Conservation (phyloP, 805 yeast species). For the Ogataea angusta region DNA sequence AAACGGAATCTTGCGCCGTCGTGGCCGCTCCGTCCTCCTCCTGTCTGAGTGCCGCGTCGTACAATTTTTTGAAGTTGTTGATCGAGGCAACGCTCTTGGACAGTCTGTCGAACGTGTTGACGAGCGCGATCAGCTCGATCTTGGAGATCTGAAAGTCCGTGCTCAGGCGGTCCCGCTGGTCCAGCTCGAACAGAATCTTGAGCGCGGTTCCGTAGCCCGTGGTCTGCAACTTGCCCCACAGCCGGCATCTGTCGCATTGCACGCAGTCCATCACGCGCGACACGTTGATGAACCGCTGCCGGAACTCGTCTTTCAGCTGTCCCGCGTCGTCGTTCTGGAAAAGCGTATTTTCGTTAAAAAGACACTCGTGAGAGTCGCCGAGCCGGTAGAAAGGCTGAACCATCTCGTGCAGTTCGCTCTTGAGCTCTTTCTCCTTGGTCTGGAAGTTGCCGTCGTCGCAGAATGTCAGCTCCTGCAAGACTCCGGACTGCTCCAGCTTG, state of each 20-base stretch:
- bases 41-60: conserved; percentile 32
- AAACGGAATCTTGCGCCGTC: conserved; percentile 52
- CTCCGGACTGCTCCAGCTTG: conserved; percentile 41
- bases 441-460: conserved; percentile 29
- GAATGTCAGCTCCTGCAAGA: conserved; percentile 28
- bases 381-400: conserved; percentile 28
- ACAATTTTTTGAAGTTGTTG: conserved; percentile 62
- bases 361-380: conserved; percentile 23
- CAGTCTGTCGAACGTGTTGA: conserved; percentile 89
- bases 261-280: conserved; percentile 97
- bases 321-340: conserved; percentile 46
- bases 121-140: conserved; percentile 82
- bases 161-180: conserved; percentile 22
- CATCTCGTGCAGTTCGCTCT: conserved; percentile 31
- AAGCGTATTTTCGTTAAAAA: conserved; percentile 44
- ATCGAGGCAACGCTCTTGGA: conserved; percentile 80
- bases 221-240: conserved; percentile 98
- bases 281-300: conserved; percentile 81
- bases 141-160: conserved; percentile 45
- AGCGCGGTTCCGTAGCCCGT: conserved; percentile 97
- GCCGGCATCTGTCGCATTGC: conserved; percentile 94
- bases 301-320: conserved; percentile 78
- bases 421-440: conserved; percentile 28
- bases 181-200: conserved; percentile 78
- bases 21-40: conserved; percentile 26